phyloP scores from a whole-genome alignment of 2,329 filamentous ascomycete genomes.

The Claviceps digitariae region DNA sequence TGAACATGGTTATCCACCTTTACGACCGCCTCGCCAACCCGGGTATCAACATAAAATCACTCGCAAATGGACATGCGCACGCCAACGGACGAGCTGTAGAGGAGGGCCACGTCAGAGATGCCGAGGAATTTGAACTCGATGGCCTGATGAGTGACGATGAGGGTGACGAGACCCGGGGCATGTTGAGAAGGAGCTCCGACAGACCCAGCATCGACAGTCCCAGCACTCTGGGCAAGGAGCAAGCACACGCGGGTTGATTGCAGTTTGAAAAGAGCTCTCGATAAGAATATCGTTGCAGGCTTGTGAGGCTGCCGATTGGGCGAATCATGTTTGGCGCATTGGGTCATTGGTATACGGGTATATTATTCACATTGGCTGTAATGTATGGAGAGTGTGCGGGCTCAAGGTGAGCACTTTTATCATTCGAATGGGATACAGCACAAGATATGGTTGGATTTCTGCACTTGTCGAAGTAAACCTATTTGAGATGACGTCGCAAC shows the following conservation, averaged over 20 bases:
- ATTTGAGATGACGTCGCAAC: too few species aligned
- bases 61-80: conserved; percentile 21
- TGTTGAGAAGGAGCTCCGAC: conserved; percentile 20
- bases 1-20: conserved; percentile 71
- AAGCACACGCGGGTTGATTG: conserved; percentile 15
- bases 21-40: conserved; percentile 52
- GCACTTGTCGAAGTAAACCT: not conserved
- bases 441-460: not conserved
- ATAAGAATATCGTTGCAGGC: not conserved
- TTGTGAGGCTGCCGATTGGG: not conserved
- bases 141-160: conserved; percentile 85
- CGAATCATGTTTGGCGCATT: not conserved
- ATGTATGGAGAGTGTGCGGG: not conserved
- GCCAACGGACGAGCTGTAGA: conserved; percentile 24
- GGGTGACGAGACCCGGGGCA: conserved; percentile 37
- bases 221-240: conserved; percentile 20
- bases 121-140: conserved; percentile 87
- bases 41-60: conserved; percentile 20
- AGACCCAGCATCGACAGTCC: conserved; percentile 30
- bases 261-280: not conserved
- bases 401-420: not conserved
- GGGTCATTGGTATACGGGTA: not conserved
- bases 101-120: conserved; percentile 55
- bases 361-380: not conserved
- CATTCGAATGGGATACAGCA: not conserved